Percentiles rank a stretch among this genome's conserved stretches.
Evolutionary conservation across 306 rosid species (phyloP).

Genomic region (Vicia faba): DNA sequence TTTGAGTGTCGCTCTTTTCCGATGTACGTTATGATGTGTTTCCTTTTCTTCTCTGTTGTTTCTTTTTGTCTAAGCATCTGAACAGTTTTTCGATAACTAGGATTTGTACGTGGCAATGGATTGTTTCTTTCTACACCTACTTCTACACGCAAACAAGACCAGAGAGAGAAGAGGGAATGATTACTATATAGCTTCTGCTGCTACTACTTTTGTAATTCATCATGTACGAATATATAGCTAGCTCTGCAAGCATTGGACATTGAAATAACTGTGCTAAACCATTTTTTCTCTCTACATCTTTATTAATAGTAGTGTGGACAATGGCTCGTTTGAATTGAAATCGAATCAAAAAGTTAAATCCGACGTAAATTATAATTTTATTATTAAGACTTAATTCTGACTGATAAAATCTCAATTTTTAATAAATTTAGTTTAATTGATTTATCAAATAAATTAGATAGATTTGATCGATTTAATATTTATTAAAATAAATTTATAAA

Average conservation of each 20-base stretch:
- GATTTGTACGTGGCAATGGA: not conserved
- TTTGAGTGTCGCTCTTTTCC: slow-evolving; percentile 51
- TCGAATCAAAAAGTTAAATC: no score
- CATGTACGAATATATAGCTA: not conserved
- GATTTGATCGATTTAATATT: no score
- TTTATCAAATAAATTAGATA: no score
- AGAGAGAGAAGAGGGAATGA: slow-evolving; percentile 24
- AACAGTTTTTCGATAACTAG: slow-evolving; percentile 30
- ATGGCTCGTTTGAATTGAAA: no score
- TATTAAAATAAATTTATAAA: no score
- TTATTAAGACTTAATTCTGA: no score
- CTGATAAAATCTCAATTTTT: no score
- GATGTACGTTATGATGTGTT: slow-evolving; percentile 40
- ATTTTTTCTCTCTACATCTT: no score
- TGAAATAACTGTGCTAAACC: not conserved
- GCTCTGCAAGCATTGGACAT: slow-evolving; percentile 5
- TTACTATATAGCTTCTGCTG: slow-evolving; percentile 5
- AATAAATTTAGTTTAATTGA: no score
- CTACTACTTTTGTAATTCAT: not conserved
- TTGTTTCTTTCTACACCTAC: slow-evolving; percentile 27
- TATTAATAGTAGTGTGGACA: no score
- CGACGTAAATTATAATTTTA: no score
- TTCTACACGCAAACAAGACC: slow-evolving; percentile 44
- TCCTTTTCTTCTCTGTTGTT: slow-evolving; percentile 15
- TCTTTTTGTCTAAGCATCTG: slow-evolving; percentile 41